Base-by-base conservation (phyloP, 495 filamentous ascomycete species). In the Daldinia bambusicola region DNA sequence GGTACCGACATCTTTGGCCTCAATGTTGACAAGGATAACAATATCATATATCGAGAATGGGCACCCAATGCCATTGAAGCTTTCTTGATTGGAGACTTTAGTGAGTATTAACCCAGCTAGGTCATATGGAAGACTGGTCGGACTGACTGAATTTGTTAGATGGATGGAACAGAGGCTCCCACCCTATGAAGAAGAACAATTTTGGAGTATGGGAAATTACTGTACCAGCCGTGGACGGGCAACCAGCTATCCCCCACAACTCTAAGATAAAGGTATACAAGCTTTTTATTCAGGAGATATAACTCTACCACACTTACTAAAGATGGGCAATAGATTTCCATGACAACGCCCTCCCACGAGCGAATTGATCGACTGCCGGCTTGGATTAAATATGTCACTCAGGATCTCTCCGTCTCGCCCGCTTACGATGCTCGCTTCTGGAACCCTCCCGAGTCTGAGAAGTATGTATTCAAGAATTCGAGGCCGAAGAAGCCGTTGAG, bases 381-480 rank as follows among this genome's bases (percentile, higher is more conserved):
- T 40, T 99, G 95, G 95, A 98, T 98, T 83, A 97, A 90, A 78
- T 92, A 95, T 66, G 95, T 97, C 51, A 96, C 94, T 3, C 95
- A 99, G 79, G 94, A 99, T 69, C 86, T 99, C 34, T 84, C 79
- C 9, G 88, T 97, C 43, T 97, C 94, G 13, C 94, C 94, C 1
- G 88, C 90, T 31, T 99, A 98, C 78, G 96, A 99, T 76, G 93
- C 93, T 12, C 86, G 95, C 48, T 98, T 98, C 83, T 99, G 95
- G 95, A 97, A 98, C 78, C 96, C 95, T 22, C 92, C 93, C 12
- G 80, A 87, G 51, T 81, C 83, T 55, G 88, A 92, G 74, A 83
- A 80, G 75, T 97, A 98, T 79, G 82, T 81, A 14, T 97, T 97
- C 88, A 92, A 94, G 80, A 86, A 98, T 78, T 69, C 86, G 26